Evolutionary conservation across 148 eudicot genomes (phyloP).

Genomic region (Fagopyrum tataricum): DNA sequence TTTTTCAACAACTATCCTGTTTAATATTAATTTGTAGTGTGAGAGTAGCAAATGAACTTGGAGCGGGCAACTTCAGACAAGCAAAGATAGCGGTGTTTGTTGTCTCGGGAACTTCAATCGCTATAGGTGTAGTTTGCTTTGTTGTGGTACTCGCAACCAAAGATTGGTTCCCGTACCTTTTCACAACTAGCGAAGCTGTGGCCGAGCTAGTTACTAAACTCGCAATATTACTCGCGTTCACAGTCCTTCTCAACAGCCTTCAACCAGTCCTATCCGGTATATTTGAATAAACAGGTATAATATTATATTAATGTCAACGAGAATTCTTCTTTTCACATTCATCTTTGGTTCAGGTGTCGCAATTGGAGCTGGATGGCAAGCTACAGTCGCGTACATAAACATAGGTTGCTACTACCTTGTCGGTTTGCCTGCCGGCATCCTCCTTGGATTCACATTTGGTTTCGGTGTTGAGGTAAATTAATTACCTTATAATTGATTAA

Average conservation of each 20-base stretch:
- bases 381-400: slow-evolving; percentile 24
- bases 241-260: slow-evolving; percentile 26
- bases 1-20: too few relatives aligned
- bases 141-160: slow-evolving; percentile 12
- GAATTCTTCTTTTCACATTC: too few relatives aligned
- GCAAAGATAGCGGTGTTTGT: slow-evolving; percentile 38
- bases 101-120: slow-evolving; percentile 18
- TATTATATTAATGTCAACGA: too few relatives aligned
- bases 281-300: background rate
- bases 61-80: slow-evolving; percentile 48
- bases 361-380: slow-evolving; percentile 42
- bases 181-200: slow-evolving; percentile 18
- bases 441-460: slow-evolving; percentile 22
- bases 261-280: slow-evolving; percentile 34
- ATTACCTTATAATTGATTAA: too few relatives aligned
- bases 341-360: slow-evolving; percentile 32
- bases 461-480: slow-evolving; percentile 37
- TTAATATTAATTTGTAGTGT: slow-evolving; percentile 27
- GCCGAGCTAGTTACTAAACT: slow-evolving; percentile 20
- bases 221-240: slow-evolving; percentile 21
- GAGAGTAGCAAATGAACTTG: slow-evolving; percentile 59
- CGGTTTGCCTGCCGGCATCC: slow-evolving; percentile 28
- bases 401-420: slow-evolving; percentile 33
- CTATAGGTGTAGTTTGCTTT: slow-evolving; percentile 15
- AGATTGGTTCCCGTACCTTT: slow-evolving; percentile 27